Base-by-base conservation (phyloP, 345 rosid genomes). In the Linum trigynum region DNA sequence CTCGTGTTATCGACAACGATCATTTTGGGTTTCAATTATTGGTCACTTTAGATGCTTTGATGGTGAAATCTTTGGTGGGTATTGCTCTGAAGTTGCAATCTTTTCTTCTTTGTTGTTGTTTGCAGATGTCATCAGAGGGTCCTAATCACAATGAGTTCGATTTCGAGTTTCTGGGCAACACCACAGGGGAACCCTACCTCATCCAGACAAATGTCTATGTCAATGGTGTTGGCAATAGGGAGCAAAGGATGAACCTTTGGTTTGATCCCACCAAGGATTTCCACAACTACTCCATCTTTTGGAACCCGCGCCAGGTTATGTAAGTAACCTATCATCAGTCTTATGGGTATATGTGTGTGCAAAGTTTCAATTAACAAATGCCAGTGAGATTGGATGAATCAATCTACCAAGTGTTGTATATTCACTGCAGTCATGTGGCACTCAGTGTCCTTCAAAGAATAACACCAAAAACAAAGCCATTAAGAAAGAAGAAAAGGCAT, bases 261-360 rank as follows among this genome's bases (percentile, higher is more conserved):
- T 92, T 92, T 66, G 96, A 92, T 71, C 96, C 98, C 43, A 82
- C 95, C 0, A 76, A 66, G 1, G 77, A 83, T 11, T 89, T 87
- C 74, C 98, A 92, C 61, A 92, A 74, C 6, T 92, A 92, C 67
- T 80, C 98, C 37, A 53, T 89, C 42, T 55, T 86, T 11, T 92
- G 98, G 98, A 92, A 92, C 76, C 77, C 83, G 76, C 72, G 87
- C 76, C 96, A 92, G 65, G 82, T 89, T 74, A 84, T 92, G 98
- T 89, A 85, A 80, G 88, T 36, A 37, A 39, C 5, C 5, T 51
- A 38, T 61, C 32, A 62, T 9, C 3, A 57, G 8, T 53, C 63
- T 35, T 50, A 10, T 56, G 51, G 60, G 61, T 36, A 41, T 62
- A n/a, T 42, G 16, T 37, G 37, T 10, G 39, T 61, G 66, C 10